A percentile compares a stretch with the other conserved stretches of the same genome.
Evolutionary conservation across 2,329 filamentous ascomycete genomes (phyloP).

Genomic region (Verticillium nubilum): DNA sequence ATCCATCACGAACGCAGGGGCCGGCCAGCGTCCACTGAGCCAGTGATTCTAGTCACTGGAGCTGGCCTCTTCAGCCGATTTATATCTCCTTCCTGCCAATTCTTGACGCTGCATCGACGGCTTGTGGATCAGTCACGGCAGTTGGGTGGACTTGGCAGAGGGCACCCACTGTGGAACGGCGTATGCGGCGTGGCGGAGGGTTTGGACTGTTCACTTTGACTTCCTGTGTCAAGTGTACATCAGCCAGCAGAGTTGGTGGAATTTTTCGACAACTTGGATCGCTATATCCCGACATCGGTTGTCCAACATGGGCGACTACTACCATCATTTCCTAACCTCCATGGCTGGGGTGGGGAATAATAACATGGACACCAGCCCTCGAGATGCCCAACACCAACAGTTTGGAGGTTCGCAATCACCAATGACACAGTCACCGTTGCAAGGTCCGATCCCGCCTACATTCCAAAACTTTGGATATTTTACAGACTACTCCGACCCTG

Average conservation of each 20-base stretch:
- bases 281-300: neutral
- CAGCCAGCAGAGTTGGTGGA: too few species aligned
- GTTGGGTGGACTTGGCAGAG: neutral
- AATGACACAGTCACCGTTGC: conserved; percentile 10
- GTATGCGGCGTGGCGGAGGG: neutral
- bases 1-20: neutral
- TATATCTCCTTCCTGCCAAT: too few species aligned
- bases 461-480: conserved; percentile 46
- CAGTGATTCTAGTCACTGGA: too few species aligned
- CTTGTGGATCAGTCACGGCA: neutral
- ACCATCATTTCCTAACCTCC: conserved; percentile 49
- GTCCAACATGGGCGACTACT: conserved; percentile 47
- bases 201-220: neutral
- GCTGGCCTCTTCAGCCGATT: too few species aligned
- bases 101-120: neutral
- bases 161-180: neutral
- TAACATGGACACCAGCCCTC: conserved; percentile 30
- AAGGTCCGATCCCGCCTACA: conserved; percentile 30
- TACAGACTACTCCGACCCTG: conserved; percentile 43
- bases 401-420: conserved; percentile 24
- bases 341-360: conserved; percentile 39
- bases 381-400: conserved; percentile 32
- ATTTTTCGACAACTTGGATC: neutral
- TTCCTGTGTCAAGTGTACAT: neutral
- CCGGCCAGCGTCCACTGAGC: neutral